A percentile compares a stretch with the other conserved stretches of the same genome.
Evolutionary conservation across 129 eudicot genomes (phyloP).

Genomic region (Flaveria ramosissima): DNA sequence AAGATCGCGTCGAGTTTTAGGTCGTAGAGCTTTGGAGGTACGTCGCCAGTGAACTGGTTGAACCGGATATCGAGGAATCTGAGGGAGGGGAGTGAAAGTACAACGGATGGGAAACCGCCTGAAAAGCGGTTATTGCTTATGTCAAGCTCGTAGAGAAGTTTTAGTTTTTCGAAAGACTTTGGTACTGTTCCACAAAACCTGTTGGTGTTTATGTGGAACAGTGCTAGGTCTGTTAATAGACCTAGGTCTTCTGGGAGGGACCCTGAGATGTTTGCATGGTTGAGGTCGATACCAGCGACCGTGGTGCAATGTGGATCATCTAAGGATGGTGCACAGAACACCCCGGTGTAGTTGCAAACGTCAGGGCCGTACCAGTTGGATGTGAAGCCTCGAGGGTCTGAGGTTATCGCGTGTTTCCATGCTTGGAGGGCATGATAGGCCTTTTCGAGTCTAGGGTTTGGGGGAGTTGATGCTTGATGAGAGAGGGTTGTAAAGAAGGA

Average conservation of each 20-base stretch:
- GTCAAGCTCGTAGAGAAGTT: slow-evolving; percentile 62
- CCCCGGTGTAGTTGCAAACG: slow-evolving; percentile 79
- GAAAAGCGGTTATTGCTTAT: slow-evolving; percentile 70
- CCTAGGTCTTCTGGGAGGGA: slow-evolving; percentile 60
- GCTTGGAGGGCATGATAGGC: slow-evolving; percentile 84
- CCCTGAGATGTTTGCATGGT: slow-evolving; percentile 66
- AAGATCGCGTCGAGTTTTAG: slow-evolving; percentile 76
- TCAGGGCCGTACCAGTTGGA: slow-evolving; percentile 59
- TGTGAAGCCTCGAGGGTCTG: slow-evolving; percentile 69
- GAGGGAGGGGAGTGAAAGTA: slow-evolving; percentile 53
- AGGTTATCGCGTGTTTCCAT: slow-evolving; percentile 62
- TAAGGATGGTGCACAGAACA: slow-evolving; percentile 74
- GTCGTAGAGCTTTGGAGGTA: slow-evolving; percentile 62
- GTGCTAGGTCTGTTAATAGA: slow-evolving; percentile 57
- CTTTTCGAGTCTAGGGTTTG: slow-evolving; percentile 63
- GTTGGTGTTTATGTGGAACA: slow-evolving; percentile 73
- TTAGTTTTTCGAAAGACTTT: slow-evolving; percentile 40
- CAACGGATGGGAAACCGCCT: slow-evolving; percentile 59
- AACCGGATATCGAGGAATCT: slow-evolving; percentile 64
- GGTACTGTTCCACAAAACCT: slow-evolving; percentile 61
- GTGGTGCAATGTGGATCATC: slow-evolving; percentile 53
- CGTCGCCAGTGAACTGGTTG: slow-evolving; percentile 53
- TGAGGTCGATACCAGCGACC: slow-evolving; percentile 77
- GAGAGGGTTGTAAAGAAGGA: slow-evolving; percentile 45
- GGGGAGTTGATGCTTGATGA: slow-evolving; percentile 36